These are phyloP conservation scores for Shiraia bambusicola DNA, from an alignment of 2,329 filamentous ascomycete species.

Conservation along the genomic window DNA sequence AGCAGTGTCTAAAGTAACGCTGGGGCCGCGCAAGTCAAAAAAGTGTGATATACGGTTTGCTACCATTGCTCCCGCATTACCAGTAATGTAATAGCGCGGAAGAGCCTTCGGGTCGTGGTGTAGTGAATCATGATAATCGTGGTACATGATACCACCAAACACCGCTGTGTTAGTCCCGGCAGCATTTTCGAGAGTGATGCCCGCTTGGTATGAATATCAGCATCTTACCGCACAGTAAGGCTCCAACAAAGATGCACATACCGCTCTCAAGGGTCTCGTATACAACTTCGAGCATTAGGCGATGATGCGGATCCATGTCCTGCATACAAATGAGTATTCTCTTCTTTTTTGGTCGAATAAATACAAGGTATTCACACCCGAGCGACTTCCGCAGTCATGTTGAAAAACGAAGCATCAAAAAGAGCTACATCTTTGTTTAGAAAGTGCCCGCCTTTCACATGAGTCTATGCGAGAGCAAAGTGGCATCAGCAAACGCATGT, in stretches of 20 bases:
- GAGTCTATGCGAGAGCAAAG: background rate
- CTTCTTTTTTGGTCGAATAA: too few species aligned
- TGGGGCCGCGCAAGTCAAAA: conserved; percentile 33
- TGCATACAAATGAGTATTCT: too few species aligned
- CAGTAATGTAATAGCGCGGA: conserved; percentile 17
- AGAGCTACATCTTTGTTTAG: conserved; percentile 30
- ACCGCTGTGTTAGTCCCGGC: conserved; percentile 23
- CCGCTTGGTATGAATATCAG: too few species aligned
- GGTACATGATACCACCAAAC: conserved; percentile 22
- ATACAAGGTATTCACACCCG: too few species aligned
- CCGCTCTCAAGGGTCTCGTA: conserved; percentile 46
- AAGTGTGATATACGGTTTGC: conserved; percentile 31
- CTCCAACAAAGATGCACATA: too few species aligned
- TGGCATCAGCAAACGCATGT: too few species aligned
- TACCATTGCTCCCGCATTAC: conserved; percentile 19
- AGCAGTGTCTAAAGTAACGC: conserved; percentile 26
- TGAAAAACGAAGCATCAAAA: conserved; percentile 42
- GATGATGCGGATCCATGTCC: conserved; percentile 34
- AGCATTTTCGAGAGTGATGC: conserved; percentile 27
- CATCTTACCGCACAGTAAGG: too few species aligned
- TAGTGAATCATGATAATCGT: conserved; percentile 12
- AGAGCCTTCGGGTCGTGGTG: conserved; percentile 1
- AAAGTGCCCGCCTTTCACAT: conserved; percentile 7
- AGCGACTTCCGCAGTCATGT: conserved; percentile 20
- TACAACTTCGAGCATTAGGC: conserved; percentile 31